Conservation (phyloP, 1,139 yeast genomes). For the Pichia sp. region DNA sequence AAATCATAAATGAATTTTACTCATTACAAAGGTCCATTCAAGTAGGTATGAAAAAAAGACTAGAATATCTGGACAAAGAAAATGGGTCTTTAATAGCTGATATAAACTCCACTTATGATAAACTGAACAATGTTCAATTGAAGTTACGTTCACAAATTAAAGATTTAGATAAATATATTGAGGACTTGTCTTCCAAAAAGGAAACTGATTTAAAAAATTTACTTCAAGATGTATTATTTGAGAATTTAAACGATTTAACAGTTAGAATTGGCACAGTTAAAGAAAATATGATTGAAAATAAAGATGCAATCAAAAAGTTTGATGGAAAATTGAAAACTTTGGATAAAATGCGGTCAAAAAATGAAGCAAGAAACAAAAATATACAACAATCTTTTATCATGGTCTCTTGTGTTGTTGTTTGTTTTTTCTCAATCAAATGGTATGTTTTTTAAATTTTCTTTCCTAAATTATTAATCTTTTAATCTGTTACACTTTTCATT, state of each 20-base stretch:
- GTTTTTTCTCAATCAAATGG: not conserved
- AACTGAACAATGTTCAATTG: slow-evolving; percentile 16
- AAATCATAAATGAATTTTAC: slow-evolving; percentile 9
- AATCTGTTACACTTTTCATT: not conserved
- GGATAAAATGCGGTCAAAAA: slow-evolving; percentile 16
- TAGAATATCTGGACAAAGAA: slow-evolving; percentile 20
- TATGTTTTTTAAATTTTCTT: not conserved
- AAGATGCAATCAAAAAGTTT: slow-evolving; percentile 19
- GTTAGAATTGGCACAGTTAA: slow-evolving; percentile 21
- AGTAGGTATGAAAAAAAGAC: slow-evolving; percentile 19
- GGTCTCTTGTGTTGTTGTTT: not conserved
- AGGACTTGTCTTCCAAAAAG: slow-evolving; percentile 16
- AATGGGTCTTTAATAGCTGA: slow-evolving; percentile 20
- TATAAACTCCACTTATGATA: slow-evolving; percentile 15
- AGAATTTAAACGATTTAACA: slow-evolving; percentile 23
- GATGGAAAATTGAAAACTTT: slow-evolving; percentile 18
- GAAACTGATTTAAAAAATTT: slow-evolving; percentile 15
- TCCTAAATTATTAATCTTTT: not conserved
- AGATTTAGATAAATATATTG: slow-evolving; percentile 16
- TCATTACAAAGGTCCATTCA: slow-evolving; percentile 18
- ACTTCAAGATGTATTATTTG: slow-evolving; percentile 19
- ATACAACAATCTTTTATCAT: slow-evolving; percentile 10
- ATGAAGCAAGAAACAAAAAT: slow-evolving; percentile 14
- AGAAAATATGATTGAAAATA: slow-evolving; percentile 16
- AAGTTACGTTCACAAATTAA: slow-evolving; percentile 15